Evolutionary conservation across 495 filamentous ascomycete species (phyloP), one percentile per base, ranked within the genome.

Genomic region (Paragyromitra xinjiangensis): DNA sequence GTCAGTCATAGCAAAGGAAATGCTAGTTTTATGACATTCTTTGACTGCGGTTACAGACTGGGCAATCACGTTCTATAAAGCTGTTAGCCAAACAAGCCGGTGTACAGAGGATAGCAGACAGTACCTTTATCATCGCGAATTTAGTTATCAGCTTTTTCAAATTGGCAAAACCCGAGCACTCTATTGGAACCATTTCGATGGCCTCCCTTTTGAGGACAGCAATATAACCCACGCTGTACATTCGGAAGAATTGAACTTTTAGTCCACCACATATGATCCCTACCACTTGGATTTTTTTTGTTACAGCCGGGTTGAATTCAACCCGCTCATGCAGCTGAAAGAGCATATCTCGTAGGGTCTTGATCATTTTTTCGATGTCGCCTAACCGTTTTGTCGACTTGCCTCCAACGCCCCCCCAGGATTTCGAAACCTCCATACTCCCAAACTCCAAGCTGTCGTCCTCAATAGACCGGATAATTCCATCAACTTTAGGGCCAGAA

Each of bases 351-450:
- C 58, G 24, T 26, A 71, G 14, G 11, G 69, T 64, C 59, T 71
- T 71, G 14, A 71, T 71, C 7, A 55, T 4, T 24, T 71, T 71
- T 45, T 64, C 34, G 3, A 48, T 71, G 37, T 64, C 69, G 8
- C 44, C 59, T 5, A 71, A 19, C 45, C 45, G n/a, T 48, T 71
- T 71, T 7, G 69, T 71, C 26, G 69, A 71, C 69, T 63, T 71
- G 7, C 50, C 24, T 4, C 67, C 51, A 22, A 61, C 39, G 24
- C 67, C 53, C 2, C 67, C 67, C n/a, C 37, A 69, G 9, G 67
- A 69, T n/a, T 56, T 58, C 29, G 67, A 34, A 8, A 69, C 42
- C 69, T 71, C 69, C 56, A 71, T 71, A 9, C 22, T 39, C 6
- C 56, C 56, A 16, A 63, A 71, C 26, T 63, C 69, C 24, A 50